phyloP scores from a whole-genome alignment of 257 asterid species.

The Solanum virginianum region DNA sequence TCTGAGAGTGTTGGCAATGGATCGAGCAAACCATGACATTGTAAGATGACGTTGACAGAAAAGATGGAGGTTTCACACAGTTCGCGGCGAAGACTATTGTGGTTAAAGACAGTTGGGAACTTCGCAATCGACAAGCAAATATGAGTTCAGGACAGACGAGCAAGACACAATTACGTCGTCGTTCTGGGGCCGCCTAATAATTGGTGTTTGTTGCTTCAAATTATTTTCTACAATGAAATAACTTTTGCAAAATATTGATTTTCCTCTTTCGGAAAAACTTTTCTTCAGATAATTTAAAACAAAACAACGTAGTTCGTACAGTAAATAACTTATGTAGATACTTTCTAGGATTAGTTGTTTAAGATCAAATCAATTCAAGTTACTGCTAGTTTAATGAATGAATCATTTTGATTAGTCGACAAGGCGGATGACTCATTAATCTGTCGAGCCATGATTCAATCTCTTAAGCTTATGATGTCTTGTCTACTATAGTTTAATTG shows the following conservation, averaged over 20 bases:
- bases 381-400: background rate
- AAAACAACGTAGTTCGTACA: background rate
- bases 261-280: background rate
- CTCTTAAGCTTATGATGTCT: background rate
- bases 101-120: background rate
- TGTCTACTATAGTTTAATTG: background rate
- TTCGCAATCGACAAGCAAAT: background rate
- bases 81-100: slow-evolving; percentile 2
- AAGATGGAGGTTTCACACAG: background rate
- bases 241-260: background rate
- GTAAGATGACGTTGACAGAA: background rate
- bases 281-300: background rate
- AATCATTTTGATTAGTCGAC: background rate
- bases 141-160: background rate
- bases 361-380: background rate
- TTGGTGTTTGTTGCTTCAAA: background rate
- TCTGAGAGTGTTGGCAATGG: slow-evolving; percentile 84
- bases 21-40: slow-evolving; percentile 97
- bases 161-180: background rate
- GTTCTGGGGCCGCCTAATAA: background rate
- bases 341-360: background rate
- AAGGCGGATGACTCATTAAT: background rate
- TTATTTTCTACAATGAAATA: too few relatives aligned
- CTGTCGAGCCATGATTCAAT: background rate
- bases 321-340: too few relatives aligned